Base-by-base conservation (phyloP, 177 flowering plant genomes). In the Vitis hybrid region DNA sequence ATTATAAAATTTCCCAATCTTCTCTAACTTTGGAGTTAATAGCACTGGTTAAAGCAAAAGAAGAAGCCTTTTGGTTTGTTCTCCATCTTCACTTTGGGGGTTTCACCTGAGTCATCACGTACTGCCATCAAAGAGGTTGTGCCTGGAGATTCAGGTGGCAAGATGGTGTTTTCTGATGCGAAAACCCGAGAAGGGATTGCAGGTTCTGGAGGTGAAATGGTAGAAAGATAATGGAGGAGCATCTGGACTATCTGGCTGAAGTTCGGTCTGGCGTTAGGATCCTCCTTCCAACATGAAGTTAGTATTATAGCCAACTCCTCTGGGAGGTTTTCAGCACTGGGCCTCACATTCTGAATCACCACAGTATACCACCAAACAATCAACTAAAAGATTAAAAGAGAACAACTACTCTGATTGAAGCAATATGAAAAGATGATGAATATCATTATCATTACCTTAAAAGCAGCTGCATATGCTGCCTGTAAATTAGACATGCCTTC, bases 211-310 rank as follows among this genome's bases (percentile, higher is more conserved):
- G 88, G 90, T 58, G 90, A 70, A 65, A 84, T 65, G 20, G 81
- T 64, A 16, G 87, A 85, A 2, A 86, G 86, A 72, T 87, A 91
- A 49, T 74, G 77, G 18, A 84, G 81, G 51, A 93, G 91, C 93
- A 86, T 87, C 49, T 88, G 86, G 61, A 84, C 83, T 65, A 92
- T 89, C 75, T 93, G 89, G 61, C 67, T 75, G 82, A 93, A 93
- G 72, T 91, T 85, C 5, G 98, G 97, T 5, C 95, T 79, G 8
- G 83, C 82, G 75, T 84, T 80, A 14, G 98, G 89, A 64, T 91
- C 92, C 75, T 91, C 92, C 16, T 83, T 77, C 98, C 98, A 93
- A 67, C 98, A 93, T 19, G 98, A 91, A 19, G 89, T 83, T 52
- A 93, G 45, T 48, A 89, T 79, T 26, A 68, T 26, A 8, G 85